These are phyloP conservation scores for Phlyctochytrium bullatum DNA, from an alignment of 192 early-diverging fungal species.

Conservation along the genomic window DNA sequence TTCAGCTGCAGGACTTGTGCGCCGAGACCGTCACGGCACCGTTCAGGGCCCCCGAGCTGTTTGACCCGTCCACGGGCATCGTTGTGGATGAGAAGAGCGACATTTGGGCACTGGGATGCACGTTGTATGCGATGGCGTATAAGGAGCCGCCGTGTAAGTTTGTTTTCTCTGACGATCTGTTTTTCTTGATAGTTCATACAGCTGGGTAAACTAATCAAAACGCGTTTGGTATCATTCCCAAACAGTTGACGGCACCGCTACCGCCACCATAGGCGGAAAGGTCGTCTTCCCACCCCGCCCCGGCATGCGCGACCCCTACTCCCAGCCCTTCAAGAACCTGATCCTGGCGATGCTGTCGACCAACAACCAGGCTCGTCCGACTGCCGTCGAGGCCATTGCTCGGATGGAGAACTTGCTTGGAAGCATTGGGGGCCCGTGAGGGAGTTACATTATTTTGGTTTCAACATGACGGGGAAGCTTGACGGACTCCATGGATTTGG, in stretches of 20 bases:
- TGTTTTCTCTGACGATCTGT: not conserved
- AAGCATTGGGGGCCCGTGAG: slow-evolving; percentile 4
- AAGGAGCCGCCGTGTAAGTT: slow-evolving; percentile 41
- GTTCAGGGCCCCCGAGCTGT: slow-evolving; percentile 48
- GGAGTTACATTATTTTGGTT: not conserved
- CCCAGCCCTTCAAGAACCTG: slow-evolving; percentile 14
- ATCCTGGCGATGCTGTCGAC: slow-evolving; percentile 21
- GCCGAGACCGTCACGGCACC: slow-evolving; percentile 53
- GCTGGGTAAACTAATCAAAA: too few species aligned
- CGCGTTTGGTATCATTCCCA: too few species aligned
- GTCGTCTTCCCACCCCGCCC: slow-evolving; percentile 32
- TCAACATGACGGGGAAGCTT: not conserved
- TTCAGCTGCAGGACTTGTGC: slow-evolving; percentile 46
- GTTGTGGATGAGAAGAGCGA: slow-evolving; percentile 39
- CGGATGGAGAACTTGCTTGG: slow-evolving; percentile 10
- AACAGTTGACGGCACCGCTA: slow-evolving; percentile 47
- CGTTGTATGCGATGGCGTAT: slow-evolving; percentile 48
- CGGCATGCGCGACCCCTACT: slow-evolving; percentile 10
- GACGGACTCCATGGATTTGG: not conserved
- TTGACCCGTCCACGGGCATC: slow-evolving; percentile 42
- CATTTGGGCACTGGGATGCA: slow-evolving; percentile 53
- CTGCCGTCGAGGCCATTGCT: slow-evolving; percentile 2
- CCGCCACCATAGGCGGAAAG: slow-evolving; percentile 37
- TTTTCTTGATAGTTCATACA: not conserved
- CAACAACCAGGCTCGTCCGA: slow-evolving; percentile 9